Conservation (phyloP, 2,329 filamentous ascomycete species). For the Allantophomopsis lycopodina region DNA sequence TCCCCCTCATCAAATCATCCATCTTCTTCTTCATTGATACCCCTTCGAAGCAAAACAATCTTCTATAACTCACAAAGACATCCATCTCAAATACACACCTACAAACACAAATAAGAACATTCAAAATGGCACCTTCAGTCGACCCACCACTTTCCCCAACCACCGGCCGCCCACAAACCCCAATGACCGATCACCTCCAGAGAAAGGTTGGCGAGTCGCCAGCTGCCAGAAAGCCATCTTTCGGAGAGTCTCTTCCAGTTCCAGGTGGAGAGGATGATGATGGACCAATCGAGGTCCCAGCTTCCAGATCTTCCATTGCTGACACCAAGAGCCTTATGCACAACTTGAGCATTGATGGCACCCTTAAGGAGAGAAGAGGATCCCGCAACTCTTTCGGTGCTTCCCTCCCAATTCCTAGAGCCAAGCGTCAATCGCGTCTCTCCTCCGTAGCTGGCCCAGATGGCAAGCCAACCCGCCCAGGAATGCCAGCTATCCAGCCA, state of each 20-base stretch:
- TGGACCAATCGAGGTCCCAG: slow-evolving; percentile 53
- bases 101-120: slow-evolving; percentile 22
- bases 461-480: slow-evolving; percentile 31
- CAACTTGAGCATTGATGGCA: slow-evolving; percentile 53
- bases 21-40: background rate
- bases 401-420: slow-evolving; percentile 57
- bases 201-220: slow-evolving; percentile 8
- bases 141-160: slow-evolving; percentile 9
- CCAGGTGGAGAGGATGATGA: slow-evolving; percentile 25
- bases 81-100: background rate
- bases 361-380: slow-evolving; percentile 50
- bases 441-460: slow-evolving; percentile 43
- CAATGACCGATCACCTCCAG: slow-evolving; percentile 4
- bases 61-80: no score
- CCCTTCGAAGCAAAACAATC: no score
- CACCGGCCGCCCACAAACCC: background rate
- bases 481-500: slow-evolving; percentile 43
- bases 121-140: slow-evolving; percentile 40
- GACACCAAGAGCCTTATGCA: slow-evolving; percentile 61
- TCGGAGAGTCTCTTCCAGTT: slow-evolving; percentile 18
- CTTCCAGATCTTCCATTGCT: slow-evolving; percentile 52
- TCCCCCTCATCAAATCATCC: background rate
- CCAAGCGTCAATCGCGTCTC: slow-evolving; percentile 54
- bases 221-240: slow-evolving; percentile 4
- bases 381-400: slow-evolving; percentile 68